Conservation (phyloP, 768 basidiomycete species). For the Boletales sp. region DNA sequence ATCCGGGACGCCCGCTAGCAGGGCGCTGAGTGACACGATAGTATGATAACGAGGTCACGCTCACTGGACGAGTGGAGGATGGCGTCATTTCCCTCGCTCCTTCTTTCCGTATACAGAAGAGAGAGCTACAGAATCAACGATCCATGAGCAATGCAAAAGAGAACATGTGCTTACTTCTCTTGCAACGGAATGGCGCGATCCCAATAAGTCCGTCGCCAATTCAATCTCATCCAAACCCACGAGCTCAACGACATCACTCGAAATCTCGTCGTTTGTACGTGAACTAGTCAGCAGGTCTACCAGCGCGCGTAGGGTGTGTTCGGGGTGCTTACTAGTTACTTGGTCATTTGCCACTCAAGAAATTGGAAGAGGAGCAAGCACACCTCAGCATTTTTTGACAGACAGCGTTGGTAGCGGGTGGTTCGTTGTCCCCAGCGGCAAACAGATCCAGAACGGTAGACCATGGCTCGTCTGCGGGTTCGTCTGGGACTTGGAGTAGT, state of each 20-base stretch:
- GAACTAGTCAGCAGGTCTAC: slow-evolving; percentile 44
- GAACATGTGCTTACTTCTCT: slow-evolving; percentile 41
- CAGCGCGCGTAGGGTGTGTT: slow-evolving; percentile 17
- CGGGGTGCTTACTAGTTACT: slow-evolving; percentile 11
- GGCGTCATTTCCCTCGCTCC: not conserved
- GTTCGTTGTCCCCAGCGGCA: not conserved
- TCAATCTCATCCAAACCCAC: slow-evolving; percentile 85
- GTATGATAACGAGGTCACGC: not conserved
- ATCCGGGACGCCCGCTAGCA: slow-evolving; percentile 8
- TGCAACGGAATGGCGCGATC: slow-evolving; percentile 46
- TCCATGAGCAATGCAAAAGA: not conserved
- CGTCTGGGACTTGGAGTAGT: slow-evolving; percentile 5
- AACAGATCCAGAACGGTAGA: slow-evolving; percentile 35
- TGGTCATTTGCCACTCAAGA: slow-evolving; percentile 2
- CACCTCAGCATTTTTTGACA: slow-evolving; percentile 15
- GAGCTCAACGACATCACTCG: slow-evolving; percentile 72
- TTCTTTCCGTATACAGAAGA: not conserved
- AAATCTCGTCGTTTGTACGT: slow-evolving; percentile 65
- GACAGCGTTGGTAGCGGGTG: not conserved
- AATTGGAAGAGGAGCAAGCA: not conserved
- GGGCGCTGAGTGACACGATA: not conserved
- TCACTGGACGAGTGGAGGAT: slow-evolving; percentile 8
- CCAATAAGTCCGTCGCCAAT: slow-evolving; percentile 66
- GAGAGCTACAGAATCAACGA: slow-evolving; percentile 14
- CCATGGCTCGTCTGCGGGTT: slow-evolving; percentile 19